phyloP scores from a whole-genome alignment of 257 asterid species.

The Paulownia fortunei region DNA sequence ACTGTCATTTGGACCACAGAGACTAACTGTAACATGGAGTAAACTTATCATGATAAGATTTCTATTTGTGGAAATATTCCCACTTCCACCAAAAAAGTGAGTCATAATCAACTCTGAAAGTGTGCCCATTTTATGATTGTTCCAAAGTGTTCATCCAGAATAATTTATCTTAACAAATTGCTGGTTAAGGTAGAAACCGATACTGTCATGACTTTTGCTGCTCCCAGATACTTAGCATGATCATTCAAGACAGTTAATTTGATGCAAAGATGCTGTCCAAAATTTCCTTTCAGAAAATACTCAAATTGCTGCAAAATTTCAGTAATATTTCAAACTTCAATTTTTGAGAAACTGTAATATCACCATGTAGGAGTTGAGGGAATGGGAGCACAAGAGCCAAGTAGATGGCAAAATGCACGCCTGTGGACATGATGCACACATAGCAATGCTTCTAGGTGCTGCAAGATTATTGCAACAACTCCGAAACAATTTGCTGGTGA shows the following conservation, averaged over 20 bases:
- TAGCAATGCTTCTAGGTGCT: constrained; percentile 56
- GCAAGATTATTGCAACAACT: constrained; percentile 46
- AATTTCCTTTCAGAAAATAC: too few species aligned
- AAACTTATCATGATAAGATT: not conserved
- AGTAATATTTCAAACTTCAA: not conserved
- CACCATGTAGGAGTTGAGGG: constrained; percentile 44
- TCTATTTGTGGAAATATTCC: not conserved
- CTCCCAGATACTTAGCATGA: too few species aligned
- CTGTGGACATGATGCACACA: constrained; percentile 57
- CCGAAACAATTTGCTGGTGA: constrained; percentile 43
- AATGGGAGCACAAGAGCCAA: constrained; percentile 49
- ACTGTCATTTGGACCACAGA: not conserved
- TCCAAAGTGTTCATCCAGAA: too few species aligned
- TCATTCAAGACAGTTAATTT: too few species aligned
- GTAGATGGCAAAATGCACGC: constrained; percentile 62
- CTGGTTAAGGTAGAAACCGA: too few species aligned
- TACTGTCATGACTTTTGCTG: too few species aligned
- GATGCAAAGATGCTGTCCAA: not conserved
- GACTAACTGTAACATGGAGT: not conserved
- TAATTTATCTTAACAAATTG: too few species aligned
- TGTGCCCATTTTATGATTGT: too few species aligned
- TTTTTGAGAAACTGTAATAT: not conserved
- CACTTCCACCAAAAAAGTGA: too few species aligned
- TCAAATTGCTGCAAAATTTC: not conserved
- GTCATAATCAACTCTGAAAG: too few species aligned